Base-by-base conservation (phyloP, 1,284 basidiomycete species). In the Hemileia vastatrix region DNA sequence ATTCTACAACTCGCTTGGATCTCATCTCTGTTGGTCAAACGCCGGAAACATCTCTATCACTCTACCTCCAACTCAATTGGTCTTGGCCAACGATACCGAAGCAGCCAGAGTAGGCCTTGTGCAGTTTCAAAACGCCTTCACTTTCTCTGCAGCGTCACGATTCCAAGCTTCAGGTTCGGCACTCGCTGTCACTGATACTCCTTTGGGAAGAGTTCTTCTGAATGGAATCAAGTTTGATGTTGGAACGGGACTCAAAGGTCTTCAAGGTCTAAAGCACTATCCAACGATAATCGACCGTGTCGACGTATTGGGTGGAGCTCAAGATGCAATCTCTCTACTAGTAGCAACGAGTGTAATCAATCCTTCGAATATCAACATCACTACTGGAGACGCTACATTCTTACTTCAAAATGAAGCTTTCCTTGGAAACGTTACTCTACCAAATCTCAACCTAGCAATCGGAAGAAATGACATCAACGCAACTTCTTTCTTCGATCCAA, bases 191-290 rank as follows among this genome's bases (percentile, higher is more conserved):
- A 83, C 86, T 32, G 83, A 82, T 69, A 82, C 82, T 68, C 84
- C 83, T 67, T 78, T 89, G 58, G 87, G 87, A 44, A 76, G 80
- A 68, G 82, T 89, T 57, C 82, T 82, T 18, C 79, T 89, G n/a
- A 80, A 86, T 70, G 81, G 84, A 1, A 88, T 89, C 73, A 82
- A 82, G 67, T 85, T 89, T 72, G 83, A 86, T 66, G 86, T 88
- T 6, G 78, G 83, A n/a, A 84, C 84, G 4, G 80, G 79, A 24
- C 76, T 89, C 54, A 74, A 79, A 23, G 87, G 87, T 54, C 73
- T 89, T 15, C 79, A 80, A 65, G 86, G 86, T 6, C 74, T 88
- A 54, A 80, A 82, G 48, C 80, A 80, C 3, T 77, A 81, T 69
- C 83, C 76, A 1, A 77, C 82, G 2, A 77, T 78, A 8, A 86